phyloP scores from a whole-genome alignment of 768 basidiomycete genomes.

The Tephrocybe sp. region DNA sequence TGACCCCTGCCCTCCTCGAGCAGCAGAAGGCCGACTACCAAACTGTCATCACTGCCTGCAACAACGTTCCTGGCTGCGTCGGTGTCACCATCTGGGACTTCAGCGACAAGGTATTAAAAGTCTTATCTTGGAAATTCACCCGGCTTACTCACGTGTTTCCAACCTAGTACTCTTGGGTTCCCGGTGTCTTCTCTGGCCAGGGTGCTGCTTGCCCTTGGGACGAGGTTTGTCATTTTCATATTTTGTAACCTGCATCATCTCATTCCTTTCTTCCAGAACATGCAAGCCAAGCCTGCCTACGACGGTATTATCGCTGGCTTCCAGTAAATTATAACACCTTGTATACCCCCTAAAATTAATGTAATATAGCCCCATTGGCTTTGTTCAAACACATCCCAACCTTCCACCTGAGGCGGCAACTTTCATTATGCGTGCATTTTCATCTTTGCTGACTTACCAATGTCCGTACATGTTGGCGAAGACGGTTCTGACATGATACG shows the following conservation, averaged over 20 bases:
- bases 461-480: no score
- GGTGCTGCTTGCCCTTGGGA: conserved; percentile 31
- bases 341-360: not conserved
- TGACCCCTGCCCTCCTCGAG: conserved; percentile 41
- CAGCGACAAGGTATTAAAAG: conserved; percentile 32
- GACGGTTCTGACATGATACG: no score
- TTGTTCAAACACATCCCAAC: no score
- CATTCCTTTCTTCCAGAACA: conserved; percentile 22
- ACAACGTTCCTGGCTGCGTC: conserved; percentile 36
- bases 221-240: not conserved
- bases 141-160: not conserved
- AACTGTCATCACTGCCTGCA: conserved; percentile 51
- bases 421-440: no score
- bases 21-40: conserved; percentile 60
- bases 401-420: no score
- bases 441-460: no score
- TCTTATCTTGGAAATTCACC: not conserved
- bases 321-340: no score
- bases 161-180: conserved; percentile 37
- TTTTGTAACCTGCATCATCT: not conserved
- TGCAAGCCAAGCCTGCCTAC: conserved; percentile 41
- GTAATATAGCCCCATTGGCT: no score
- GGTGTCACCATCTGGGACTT: conserved; percentile 48
- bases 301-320: conserved; percentile 38
- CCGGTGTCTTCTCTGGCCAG: conserved; percentile 32